Evolutionary conservation across 2,329 filamentous ascomycete species (phyloP).

Genomic region (Claviceps capensis): DNA sequence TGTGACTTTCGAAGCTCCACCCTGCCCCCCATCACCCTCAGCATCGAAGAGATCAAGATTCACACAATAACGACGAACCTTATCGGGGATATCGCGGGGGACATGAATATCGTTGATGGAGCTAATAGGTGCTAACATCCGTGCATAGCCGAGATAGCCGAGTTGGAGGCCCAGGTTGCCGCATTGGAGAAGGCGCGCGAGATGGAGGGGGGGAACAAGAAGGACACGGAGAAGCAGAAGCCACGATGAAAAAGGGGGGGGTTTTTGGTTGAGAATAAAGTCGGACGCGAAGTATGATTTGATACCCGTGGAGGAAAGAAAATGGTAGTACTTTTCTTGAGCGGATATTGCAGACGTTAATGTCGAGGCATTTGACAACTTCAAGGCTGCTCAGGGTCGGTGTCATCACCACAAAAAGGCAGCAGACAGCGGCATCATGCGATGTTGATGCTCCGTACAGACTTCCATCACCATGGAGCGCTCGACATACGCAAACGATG

Average conservation of each 20-base stretch:
- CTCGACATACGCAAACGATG: too few species aligned
- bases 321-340: background rate
- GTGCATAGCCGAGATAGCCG: constrained; percentile 18
- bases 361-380: background rate
- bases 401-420: background rate
- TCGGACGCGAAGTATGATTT: background rate
- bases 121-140: background rate
- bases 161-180: constrained; percentile 25
- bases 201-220: background rate
- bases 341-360: background rate
- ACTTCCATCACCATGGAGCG: background rate
- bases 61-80: too few species aligned
- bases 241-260: constrained; percentile 9
- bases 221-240: background rate
- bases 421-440: background rate
- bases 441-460: background rate
- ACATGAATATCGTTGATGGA: too few species aligned
- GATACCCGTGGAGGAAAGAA: background rate
- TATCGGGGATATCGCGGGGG: too few species aligned
- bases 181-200: constrained; percentile 16
- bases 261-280: constrained; percentile 5
- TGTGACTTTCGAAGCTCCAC: too few species aligned
- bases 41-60: too few species aligned
- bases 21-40: too few species aligned
- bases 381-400: background rate